phyloP scores from a whole-genome alignment of 106 monocot genomes.

The Dendrobium huoshanense region DNA sequence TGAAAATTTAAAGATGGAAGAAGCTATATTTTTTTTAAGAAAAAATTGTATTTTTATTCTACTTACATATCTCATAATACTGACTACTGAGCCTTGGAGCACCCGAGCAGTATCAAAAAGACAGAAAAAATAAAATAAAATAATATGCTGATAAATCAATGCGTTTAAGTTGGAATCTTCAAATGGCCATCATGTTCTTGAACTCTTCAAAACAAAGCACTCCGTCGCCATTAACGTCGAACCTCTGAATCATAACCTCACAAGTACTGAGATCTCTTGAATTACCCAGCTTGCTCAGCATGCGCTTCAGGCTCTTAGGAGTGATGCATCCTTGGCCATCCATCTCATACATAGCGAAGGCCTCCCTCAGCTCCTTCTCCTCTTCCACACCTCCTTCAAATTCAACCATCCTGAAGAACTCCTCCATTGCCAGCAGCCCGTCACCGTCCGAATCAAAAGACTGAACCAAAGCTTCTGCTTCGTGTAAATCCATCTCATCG shows the following conservation, averaged over 20 bases:
- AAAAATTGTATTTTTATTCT: no score
- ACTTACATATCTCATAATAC: no score
- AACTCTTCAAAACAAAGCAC: constrained; percentile 65
- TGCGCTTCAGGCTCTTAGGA: constrained; percentile 13
- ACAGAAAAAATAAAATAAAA: no score
- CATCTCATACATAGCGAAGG: constrained; percentile 38
- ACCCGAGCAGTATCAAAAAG: no score
- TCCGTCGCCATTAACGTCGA: constrained; percentile 51
- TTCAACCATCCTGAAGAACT: constrained; percentile 11
- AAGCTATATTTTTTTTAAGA: no score
- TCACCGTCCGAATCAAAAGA: constrained; percentile 40
- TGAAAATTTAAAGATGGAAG: no score
- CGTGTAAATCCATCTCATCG: constrained; percentile 29
- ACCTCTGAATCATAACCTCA: constrained; percentile 18
- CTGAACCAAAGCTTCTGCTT: constrained; percentile 24
- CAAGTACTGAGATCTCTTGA: constrained; percentile 7
- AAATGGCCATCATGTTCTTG: constrained; percentile 59
- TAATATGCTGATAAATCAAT: no score
- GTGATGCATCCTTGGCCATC: constrained; percentile 33
- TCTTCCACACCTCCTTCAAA: constrained; percentile 24
- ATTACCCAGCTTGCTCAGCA: constrained; percentile 10
- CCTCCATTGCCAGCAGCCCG: constrained; percentile 12
- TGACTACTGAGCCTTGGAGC: no score
- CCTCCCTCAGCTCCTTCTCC: constrained; percentile 35
- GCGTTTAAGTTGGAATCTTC: constrained; percentile 14